Evolutionary conservation across 768 basidiomycete species (phyloP), one percentile per base, ranked within the genome.

Genomic region (Tulasnella sp.): DNA sequence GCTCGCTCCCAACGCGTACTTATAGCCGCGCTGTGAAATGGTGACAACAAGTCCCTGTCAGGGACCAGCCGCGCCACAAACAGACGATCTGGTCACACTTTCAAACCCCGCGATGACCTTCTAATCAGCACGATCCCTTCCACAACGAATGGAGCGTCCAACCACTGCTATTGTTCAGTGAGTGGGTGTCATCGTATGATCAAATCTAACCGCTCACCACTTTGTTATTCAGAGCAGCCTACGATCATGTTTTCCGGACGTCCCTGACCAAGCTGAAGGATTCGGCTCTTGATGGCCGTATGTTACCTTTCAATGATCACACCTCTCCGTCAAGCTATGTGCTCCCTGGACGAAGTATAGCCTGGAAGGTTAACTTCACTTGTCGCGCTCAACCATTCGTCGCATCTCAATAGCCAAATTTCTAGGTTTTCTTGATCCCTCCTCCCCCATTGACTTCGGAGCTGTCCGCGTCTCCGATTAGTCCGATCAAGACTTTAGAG

Each of bases 311-410:
- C 25, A 45, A 39, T 35, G 24, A 39, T 24, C 35, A 10, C 53
- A 9, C 48, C 25, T 32, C 45, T n/a, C 5, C 5, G 22, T 34
- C 32, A 28, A 22, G 19, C 47, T 27, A 32, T 31, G 44, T 65
- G 2, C 62, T 70, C 29, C 64, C 75, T 51, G 87, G 87, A n/a
- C 71, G 87, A 59, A 87, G 86, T 64, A 65, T 90, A 51, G 78
- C 77, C 45, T 90, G 87, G 87, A 90, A 89, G 81, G 86, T 82
- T 56, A 56, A 61, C 59, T 7, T 16, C n/a, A n/a, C 34, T 55
- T 52, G 34, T 62, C 40, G 59, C 55, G 53, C 40, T 61, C 55
- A 57, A 39, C 27, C 40, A 32, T 42, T 44, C 58, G 8, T 34
- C n/a, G 12, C 25, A 9, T 13, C 22, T 42, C n/a, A 31, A 22